Evolutionary conservation across 108 stramenopile genomes (phyloP).

Genomic region (Skeletonema tropicum): DNA sequence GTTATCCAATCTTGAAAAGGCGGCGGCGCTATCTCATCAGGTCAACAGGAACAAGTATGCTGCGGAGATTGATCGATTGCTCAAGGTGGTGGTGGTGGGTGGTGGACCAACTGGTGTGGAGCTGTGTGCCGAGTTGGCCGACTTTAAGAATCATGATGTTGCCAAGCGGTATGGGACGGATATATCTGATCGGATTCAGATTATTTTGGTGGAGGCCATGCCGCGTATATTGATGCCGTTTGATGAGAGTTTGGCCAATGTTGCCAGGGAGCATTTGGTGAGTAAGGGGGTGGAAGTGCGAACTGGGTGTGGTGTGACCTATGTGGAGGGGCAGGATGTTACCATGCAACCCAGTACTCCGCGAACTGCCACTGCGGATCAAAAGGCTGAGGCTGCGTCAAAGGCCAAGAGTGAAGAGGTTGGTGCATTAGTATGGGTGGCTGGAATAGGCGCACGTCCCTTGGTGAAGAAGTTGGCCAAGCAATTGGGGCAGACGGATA

Average conservation of each 20-base stretch:
- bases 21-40: slow-evolving; percentile 39
- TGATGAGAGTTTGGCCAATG: slow-evolving; percentile 53
- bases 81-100: slow-evolving; percentile 79
- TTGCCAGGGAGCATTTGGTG: slow-evolving; percentile 35
- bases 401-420: slow-evolving; percentile 27
- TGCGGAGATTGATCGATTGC: slow-evolving; percentile 57
- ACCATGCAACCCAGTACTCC: slow-evolving; percentile 30
- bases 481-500: slow-evolving; percentile 28
- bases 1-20: slow-evolving; percentile 77
- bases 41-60: slow-evolving; percentile 14
- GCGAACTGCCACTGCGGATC: slow-evolving; percentile 14
- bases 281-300: slow-evolving; percentile 32
- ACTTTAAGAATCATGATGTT: slow-evolving; percentile 69
- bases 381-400: slow-evolving; percentile 20
- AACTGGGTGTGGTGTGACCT: slow-evolving; percentile 35
- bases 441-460: slow-evolving; percentile 48
- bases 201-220: slow-evolving; percentile 65
- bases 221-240: slow-evolving; percentile 69
- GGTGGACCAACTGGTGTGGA: slow-evolving; percentile 83
- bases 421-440: slow-evolving; percentile 64
- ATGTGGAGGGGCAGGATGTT: slow-evolving; percentile 11
- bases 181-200: slow-evolving; percentile 49
- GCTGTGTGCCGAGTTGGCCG: slow-evolving; percentile 73
- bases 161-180: slow-evolving; percentile 65
- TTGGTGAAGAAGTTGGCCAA: slow-evolving; percentile 29